These are phyloP conservation scores for Geoglossum cookeanum DNA, from an alignment of 2,329 filamentous ascomycete species.

Conservation along the genomic window DNA sequence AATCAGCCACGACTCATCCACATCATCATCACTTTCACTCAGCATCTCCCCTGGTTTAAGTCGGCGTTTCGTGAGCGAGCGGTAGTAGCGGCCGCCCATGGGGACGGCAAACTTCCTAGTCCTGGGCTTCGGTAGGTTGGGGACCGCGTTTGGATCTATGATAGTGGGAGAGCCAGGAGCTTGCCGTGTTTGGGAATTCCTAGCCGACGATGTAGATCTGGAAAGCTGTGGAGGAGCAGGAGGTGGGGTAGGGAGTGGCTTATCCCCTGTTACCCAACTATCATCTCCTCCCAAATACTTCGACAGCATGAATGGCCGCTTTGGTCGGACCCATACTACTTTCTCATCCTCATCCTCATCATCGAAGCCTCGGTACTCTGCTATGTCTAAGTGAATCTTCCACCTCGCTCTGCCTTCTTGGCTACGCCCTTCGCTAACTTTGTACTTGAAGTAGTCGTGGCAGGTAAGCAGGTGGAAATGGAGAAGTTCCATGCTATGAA, in stretches of 20 bases:
- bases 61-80: slow-evolving; percentile 21
- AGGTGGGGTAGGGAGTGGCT: not conserved
- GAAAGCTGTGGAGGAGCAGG: not conserved
- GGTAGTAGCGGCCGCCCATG: slow-evolving; percentile 19
- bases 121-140: slow-evolving; percentile 7
- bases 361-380: not conserved
- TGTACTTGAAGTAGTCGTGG: slow-evolving; percentile 6
- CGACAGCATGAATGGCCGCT: slow-evolving; percentile 17
- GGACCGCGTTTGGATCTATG: slow-evolving; percentile 8
- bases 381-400: slow-evolving; percentile 2
- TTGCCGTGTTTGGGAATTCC: slow-evolving; percentile 9
- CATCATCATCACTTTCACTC: slow-evolving; percentile 26
- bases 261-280: slow-evolving; percentile 13
- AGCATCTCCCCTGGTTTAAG: slow-evolving; percentile 20
- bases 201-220: slow-evolving; percentile 2
- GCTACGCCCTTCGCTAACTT: not conserved
- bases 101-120: slow-evolving; percentile 20
- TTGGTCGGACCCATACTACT: slow-evolving; percentile 18
- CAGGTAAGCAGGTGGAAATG: slow-evolving; percentile 5
- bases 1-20: slow-evolving; percentile 20
- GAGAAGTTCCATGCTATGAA: not conserved
- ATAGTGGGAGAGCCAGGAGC: not conserved
- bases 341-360: slow-evolving; percentile 9
- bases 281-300: slow-evolving; percentile 19
- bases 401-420: not conserved